Evolutionary conservation across 2,329 filamentous ascomycete genomes (phyloP).

Genomic region (Colletotrichum truncatum): DNA sequence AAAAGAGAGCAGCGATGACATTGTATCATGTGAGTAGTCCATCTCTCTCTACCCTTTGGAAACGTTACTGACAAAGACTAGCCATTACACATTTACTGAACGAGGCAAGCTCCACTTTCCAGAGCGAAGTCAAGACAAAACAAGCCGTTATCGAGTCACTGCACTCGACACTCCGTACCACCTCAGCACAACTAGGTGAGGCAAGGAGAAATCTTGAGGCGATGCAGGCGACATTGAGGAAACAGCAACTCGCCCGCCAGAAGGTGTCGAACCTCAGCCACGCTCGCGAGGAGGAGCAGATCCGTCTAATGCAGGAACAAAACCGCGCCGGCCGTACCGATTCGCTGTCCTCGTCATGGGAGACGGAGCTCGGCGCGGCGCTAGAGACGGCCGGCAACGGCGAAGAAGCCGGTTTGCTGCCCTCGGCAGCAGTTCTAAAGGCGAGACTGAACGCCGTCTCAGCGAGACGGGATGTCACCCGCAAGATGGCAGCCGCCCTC

Average conservation of each 20-base stretch:
- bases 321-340: constrained; percentile 48
- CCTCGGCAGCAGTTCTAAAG: constrained; percentile 68
- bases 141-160: constrained; percentile 85
- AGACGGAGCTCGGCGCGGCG: constrained; percentile 61
- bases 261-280: constrained; percentile 82
- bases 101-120: constrained; percentile 82
- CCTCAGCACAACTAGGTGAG: constrained; percentile 80
- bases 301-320: constrained; percentile 53
- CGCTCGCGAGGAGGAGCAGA: constrained; percentile 76
- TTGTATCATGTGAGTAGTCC: constrained; percentile 75
- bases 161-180: constrained; percentile 81
- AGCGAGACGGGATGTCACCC: constrained; percentile 72
- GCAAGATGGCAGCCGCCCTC: constrained; percentile 74
- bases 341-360: constrained; percentile 60
- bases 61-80: constrained; percentile 45
- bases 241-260: constrained; percentile 71
- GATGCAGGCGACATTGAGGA: constrained; percentile 72
- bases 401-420: constrained; percentile 57
- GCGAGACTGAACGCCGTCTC: constrained; percentile 77
- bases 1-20: constrained; percentile 80
- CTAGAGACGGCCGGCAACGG: constrained; percentile 46
- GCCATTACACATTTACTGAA: constrained; percentile 86
- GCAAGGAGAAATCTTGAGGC: constrained; percentile 79
- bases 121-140: constrained; percentile 82
- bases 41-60: neutral